Base-by-base conservation (phyloP, 441 rosid genomes). In the Pelargonium citronellum region DNA sequence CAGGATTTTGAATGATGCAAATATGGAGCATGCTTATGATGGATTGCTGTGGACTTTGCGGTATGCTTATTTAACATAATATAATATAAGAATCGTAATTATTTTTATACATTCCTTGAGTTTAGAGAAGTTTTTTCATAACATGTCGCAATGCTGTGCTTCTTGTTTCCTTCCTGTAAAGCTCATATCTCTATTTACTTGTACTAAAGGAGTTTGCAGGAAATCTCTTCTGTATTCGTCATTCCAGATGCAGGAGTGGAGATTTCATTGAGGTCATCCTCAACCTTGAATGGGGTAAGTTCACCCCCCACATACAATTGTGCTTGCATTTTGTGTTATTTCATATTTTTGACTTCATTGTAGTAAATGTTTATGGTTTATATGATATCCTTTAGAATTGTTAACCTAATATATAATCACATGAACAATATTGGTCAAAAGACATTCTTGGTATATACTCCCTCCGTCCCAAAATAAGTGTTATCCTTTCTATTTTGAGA, bases 1-100 rank as follows among this genome's bases (percentile, higher is more conserved):
- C 91, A 95, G 99, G 79, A 86, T 91, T 74, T 63, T 90, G 85
- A 86, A 85, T 79, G 96, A 87, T 80, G 91, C 97, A 71, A 86
- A 81, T 79, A 80, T 73, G 79, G 81, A 79, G 75, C 91, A 85
- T 78, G 75, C 86, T 49, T 95, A 89, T 81, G 97, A 88, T 85
- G 90, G 96, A 74, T 80, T 92, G 64, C 81, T 91, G 20, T 95
- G 99, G 99, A 90, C 91, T 76, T 80, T 95, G 84, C 74, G 97
- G 99, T 95, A 86, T 57, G 75, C 44, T 67, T 57, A 55, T 74
- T 57, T 75, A 58, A 12, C 10, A 34, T 34, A 34, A 34, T 34
- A 34, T 34, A 34, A 58, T 19, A 7, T 20, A 15, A 20, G 2
- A 19, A 19, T 58, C 63, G 9, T 58, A 58, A 9, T 58, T 2